Conservation (phyloP, 441 rosid species). For the Cnidoscolus chayamansa region DNA sequence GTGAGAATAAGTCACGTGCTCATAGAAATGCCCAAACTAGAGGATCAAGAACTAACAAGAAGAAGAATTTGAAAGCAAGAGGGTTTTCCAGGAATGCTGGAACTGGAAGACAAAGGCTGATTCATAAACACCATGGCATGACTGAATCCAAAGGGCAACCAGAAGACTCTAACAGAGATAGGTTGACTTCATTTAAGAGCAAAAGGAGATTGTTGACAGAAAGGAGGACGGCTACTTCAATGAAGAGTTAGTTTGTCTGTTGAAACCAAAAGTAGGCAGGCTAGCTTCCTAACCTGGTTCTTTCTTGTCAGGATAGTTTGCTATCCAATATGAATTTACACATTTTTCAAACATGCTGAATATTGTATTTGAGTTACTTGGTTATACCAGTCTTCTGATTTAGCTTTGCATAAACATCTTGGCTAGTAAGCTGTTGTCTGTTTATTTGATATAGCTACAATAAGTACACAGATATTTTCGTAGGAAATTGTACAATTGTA, state of each 20-base stretch:
- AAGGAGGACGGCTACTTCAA: conserved; percentile 20
- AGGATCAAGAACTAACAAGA: conserved; percentile 28
- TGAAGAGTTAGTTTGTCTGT: neutral
- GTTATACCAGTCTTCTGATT: neutral
- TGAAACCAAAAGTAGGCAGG: conserved; percentile 14
- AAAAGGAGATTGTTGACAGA: conserved; percentile 9
- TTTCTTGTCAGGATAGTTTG: neutral
- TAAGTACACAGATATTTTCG: neutral
- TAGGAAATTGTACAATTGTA: neutral
- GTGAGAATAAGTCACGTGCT: conserved; percentile 25
- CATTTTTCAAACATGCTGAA: neutral
- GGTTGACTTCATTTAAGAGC: conserved; percentile 20
- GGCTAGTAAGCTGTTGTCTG: neutral
- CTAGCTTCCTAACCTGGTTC: conserved; percentile 14
- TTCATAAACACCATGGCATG: conserved; percentile 17
- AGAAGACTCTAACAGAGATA: conserved; percentile 12
- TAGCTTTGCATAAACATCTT: neutral
- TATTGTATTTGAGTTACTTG: neutral
- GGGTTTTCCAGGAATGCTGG: conserved; percentile 19
- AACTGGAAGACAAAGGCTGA: conserved; percentile 21
- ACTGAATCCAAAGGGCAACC: neutral
- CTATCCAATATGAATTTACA: neutral
- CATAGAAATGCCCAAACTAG: conserved; percentile 21
- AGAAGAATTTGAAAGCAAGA: conserved; percentile 22
- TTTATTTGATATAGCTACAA: neutral